Base-by-base conservation (phyloP, 345 rosid species). In the Leavenworthia alabamica region DNA sequence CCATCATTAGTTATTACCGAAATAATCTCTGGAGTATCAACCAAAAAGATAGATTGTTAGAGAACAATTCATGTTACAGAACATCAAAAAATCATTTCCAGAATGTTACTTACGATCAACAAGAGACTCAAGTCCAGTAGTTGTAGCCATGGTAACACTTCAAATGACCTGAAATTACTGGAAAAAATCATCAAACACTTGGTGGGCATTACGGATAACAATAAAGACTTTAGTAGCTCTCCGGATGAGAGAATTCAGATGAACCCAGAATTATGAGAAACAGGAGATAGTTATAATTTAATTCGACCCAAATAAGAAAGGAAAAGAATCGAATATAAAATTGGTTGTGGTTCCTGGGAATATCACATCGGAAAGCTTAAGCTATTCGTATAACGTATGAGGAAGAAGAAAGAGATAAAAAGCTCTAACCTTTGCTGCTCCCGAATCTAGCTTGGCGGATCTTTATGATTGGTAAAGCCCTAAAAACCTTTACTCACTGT, bases 1-100 rank as follows among this genome's bases (percentile, higher is more conserved):
- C 97, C 99, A 67, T 89, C 94, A 62, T 86, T 89, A 20, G 96
- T 86, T 58, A 83, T 89, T 4, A 89, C 83, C 9, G 99, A 86
- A 62, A 85, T 81, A 4, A 71, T 75, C 73, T 89, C 93, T 82
- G 86, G 56, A 51, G 5, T 8, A 62, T 27, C 50, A 76, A 36
- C 31, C 45, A 69, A 35, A 32, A 45, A 28, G 13, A 5, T 6
- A 37, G 45, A 20, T 31, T 8, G 6, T 16, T 9, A 20, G 6
- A 42, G 7, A 42, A 13, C 22, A 56, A 60, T 17, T 33, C 26
- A 54, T 5, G 57, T 17, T 24, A 66, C 22, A 44, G 15, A 28
- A 27, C 20, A 48, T 3, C 4, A 42, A 26, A 2, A 64, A 19
- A 58, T 6, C 33, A 32, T 14, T 46, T 17, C 1, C 1, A 2